Percentiles rank a stretch among this genome's conserved stretches.
phyloP scores from a whole-genome alignment of 371 early-diverging fungal genomes.

The Blastocladiella emersonii region DNA sequence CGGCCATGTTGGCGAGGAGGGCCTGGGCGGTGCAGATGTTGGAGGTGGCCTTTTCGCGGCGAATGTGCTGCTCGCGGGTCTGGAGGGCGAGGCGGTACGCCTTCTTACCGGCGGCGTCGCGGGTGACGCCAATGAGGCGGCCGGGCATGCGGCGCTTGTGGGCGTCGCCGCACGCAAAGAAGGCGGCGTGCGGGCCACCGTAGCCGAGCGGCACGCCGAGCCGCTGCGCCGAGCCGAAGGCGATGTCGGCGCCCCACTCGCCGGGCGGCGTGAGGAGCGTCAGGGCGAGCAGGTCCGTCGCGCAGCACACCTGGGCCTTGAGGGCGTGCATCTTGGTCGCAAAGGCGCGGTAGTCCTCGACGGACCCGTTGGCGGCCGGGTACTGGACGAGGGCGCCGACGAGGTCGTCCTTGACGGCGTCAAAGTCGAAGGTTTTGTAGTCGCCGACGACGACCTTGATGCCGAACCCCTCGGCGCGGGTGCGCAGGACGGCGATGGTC shows the following conservation, averaged over 20 bases:
- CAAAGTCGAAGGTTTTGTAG: slow-evolving; percentile 60
- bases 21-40: slow-evolving; percentile 97
- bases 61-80: slow-evolving; percentile 96
- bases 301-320: slow-evolving; percentile 68
- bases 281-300: slow-evolving; percentile 87
- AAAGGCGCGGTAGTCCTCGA: slow-evolving; percentile 63
- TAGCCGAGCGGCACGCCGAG: slow-evolving; percentile 96
- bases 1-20: slow-evolving; percentile 81
- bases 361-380: slow-evolving; percentile 75
- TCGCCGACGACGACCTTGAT: slow-evolving; percentile 76
- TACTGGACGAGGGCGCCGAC: slow-evolving; percentile 86
- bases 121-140: slow-evolving; percentile 86
- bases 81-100: slow-evolving; percentile 93
- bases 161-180: slow-evolving; percentile 83
- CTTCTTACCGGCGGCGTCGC: slow-evolving; percentile 68
- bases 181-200: slow-evolving; percentile 98
- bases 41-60: slow-evolving; percentile 93
- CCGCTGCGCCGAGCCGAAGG: slow-evolving; percentile 87
- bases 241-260: slow-evolving; percentile 92
- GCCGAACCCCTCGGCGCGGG: slow-evolving; percentile 84
- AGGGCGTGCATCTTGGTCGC: slow-evolving; percentile 57
- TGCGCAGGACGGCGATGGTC: slow-evolving; percentile 80
- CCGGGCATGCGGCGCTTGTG: slow-evolving; percentile 93
- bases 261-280: slow-evolving; percentile 82
- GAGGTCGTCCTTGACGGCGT: slow-evolving; percentile 51